These are phyloP conservation scores for Aspergillus bombycis DNA, from an alignment of 2,329 filamentous ascomycete species.

Conservation along the genomic window DNA sequence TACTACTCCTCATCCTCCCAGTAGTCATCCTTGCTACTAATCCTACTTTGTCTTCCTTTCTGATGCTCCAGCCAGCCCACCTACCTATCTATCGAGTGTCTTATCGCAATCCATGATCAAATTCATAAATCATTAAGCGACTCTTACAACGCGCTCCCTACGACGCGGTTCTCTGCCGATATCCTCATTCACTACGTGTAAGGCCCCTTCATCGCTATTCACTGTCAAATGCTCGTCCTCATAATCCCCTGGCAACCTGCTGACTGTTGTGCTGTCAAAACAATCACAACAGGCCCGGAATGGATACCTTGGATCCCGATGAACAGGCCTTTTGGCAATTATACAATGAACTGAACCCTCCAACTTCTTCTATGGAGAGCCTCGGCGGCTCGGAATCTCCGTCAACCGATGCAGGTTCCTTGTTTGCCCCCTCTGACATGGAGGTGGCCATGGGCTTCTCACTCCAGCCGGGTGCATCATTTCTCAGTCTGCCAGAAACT, in stretches of 20 bases:
- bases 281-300: background rate
- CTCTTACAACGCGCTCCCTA: background rate
- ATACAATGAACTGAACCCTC: background rate
- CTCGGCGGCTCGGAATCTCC: background rate
- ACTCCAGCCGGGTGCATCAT: constrained; percentile 6
- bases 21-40: background rate
- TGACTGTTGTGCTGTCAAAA: background rate
- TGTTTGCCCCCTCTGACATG: background rate
- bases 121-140: background rate
- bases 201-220: background rate
- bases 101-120: background rate
- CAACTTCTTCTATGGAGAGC: background rate
- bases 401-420: background rate
- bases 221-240: background rate
- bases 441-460: background rate
- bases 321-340: constrained; percentile 7
- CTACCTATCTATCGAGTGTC: background rate
- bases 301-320: constrained; percentile 7
- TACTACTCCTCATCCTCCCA: background rate
- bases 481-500: constrained; percentile 25
- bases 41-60: background rate
- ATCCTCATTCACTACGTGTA: background rate
- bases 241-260: background rate
- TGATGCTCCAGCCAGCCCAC: background rate
- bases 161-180: background rate